Base-by-base conservation (phyloP, 805 yeast species). In the Lachancea nothofagi region DNA sequence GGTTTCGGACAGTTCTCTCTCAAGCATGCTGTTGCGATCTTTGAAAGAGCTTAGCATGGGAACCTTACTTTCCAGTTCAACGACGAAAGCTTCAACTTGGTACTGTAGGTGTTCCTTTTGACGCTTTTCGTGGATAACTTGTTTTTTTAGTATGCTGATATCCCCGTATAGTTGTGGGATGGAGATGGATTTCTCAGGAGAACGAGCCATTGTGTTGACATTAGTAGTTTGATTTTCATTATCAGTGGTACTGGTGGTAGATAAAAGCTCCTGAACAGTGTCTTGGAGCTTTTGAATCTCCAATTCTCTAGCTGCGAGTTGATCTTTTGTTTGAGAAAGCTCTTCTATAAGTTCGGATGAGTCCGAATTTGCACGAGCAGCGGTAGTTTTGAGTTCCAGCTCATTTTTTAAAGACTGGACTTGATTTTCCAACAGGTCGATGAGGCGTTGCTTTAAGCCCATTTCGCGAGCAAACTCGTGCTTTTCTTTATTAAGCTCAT, bases 31-130 rank as follows among this genome's bases (percentile, higher is more conserved):
- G 49, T 87, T 69, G 61, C 74, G 75, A 40, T 73, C 76, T 61
- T 70, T 78, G 50, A 79, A 83, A 38, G 78, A 80, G 62, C 67
- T 75, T 33, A 90, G 72, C 2, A 80, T 66, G 0, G 97, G 97
- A 40, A 85, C 78, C 52, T 83, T 80, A 22, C 74, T 70, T 51
- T 87, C 94, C 45, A 89, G 66, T 58, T 88, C 96, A 14, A 70
- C 69, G 23, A 88, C 77, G 48, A 90, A 78, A 1, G 70, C 67
- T 49, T 83, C 81, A 42, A 89, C 67, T 58, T 86, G 90, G 25
- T 67, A 60, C 40, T 88, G 83, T 43, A 90, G 68, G 40, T 74
- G 72, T 42, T 77, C 78, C 49, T 84, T 86, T 38, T 83, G 81
- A 13, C 80, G 71, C 50, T 78, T 75, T 59, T 87, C 95, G 38